A percentile compares a stretch with the other conserved stretches of the same genome.
Conservation (phyloP, 345 rosid species). For the Sisymbrium altissimum region DNA sequence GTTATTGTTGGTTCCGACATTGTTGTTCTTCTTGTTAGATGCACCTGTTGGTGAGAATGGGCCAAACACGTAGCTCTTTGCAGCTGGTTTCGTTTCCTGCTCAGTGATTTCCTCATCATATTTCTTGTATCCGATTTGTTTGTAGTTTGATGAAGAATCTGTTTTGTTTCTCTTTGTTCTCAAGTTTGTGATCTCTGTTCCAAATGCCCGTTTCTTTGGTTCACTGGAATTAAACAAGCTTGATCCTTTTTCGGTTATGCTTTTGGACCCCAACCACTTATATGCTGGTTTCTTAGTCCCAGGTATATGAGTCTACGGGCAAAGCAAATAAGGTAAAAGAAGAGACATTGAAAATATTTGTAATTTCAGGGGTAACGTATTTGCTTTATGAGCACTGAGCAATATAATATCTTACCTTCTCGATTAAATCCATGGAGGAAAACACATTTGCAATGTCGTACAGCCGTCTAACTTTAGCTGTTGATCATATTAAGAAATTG, state of each 20-base stretch:
- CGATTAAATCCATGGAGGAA: slow-evolving; percentile 68
- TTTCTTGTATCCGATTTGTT: slow-evolving; percentile 19
- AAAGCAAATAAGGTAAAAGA: background rate
- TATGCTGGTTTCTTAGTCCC: slow-evolving; percentile 75
- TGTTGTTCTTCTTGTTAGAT: slow-evolving; percentile 9
- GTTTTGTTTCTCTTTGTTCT: slow-evolving; percentile 44
- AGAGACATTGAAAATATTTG: background rate
- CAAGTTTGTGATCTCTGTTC: slow-evolving; percentile 60
- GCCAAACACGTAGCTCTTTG: slow-evolving; percentile 53
- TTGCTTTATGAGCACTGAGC: background rate
- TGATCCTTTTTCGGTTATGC: slow-evolving; percentile 30
- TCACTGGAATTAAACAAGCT: slow-evolving; percentile 23
- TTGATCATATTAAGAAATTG: slow-evolving; percentile 14
- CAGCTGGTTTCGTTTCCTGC: slow-evolving; percentile 33
- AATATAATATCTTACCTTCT: slow-evolving; percentile 52
- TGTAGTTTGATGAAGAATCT: slow-evolving; percentile 32
- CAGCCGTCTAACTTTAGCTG: slow-evolving; percentile 86
- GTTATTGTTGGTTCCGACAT: slow-evolving; percentile 31
- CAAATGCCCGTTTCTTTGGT: slow-evolving; percentile 64
- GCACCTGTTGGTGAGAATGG: slow-evolving; percentile 56
- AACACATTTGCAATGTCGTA: slow-evolving; percentile 88
- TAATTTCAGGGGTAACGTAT: background rate
- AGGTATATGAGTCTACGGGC: slow-evolving; percentile 61
- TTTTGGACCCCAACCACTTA: slow-evolving; percentile 71
- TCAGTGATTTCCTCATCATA: slow-evolving; percentile 27